These are phyloP conservation scores for Kluyveromyces sp. DNA, from an alignment of 1,139 yeast genomes.

Conservation along the genomic window DNA sequence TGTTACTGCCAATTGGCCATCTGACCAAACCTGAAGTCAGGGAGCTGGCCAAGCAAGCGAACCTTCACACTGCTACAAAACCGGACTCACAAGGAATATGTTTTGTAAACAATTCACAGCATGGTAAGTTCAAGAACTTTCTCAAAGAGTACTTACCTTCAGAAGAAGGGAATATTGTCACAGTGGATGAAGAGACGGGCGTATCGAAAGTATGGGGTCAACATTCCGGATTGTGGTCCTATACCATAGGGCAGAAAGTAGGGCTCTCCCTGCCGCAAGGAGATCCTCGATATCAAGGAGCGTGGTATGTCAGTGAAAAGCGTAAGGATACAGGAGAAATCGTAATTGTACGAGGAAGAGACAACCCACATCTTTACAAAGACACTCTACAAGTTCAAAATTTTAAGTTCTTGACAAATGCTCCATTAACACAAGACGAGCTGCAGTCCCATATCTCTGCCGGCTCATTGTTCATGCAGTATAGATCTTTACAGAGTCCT, in stretches of 20 bases:
- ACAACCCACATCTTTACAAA: constrained; percentile 52
- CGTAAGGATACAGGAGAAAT: constrained; percentile 56
- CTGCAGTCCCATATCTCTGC: constrained; percentile 16
- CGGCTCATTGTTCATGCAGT: constrained; percentile 45
- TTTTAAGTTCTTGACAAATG: constrained; percentile 15
- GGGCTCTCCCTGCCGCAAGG: constrained; percentile 85
- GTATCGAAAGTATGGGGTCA: constrained; percentile 67
- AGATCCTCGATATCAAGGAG: constrained; percentile 62
- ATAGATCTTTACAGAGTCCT: constrained; percentile 64
- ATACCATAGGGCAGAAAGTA: constrained; percentile 83
- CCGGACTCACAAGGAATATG: constrained; percentile 95
- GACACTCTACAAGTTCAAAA: constrained; percentile 37
- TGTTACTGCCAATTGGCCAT: constrained; percentile 77
- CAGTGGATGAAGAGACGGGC: constrained; percentile 40
- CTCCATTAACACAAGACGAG: constrained; percentile 9
- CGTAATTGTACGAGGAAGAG: constrained; percentile 69
- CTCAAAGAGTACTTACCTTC: constrained; percentile 66
- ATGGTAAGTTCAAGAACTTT: constrained; percentile 69
- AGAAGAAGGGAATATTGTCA: constrained; percentile 69
- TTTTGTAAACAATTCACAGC: constrained; percentile 62
- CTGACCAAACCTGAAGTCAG: constrained; percentile 70
- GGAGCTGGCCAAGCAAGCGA: constrained; percentile 45
- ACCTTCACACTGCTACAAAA: constrained; percentile 60
- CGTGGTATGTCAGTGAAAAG: constrained; percentile 83
- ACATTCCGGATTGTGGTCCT: constrained; percentile 87